Base-by-base conservation (phyloP, 2,329 filamentous ascomycete genomes). In the Beauveria sp. region DNA sequence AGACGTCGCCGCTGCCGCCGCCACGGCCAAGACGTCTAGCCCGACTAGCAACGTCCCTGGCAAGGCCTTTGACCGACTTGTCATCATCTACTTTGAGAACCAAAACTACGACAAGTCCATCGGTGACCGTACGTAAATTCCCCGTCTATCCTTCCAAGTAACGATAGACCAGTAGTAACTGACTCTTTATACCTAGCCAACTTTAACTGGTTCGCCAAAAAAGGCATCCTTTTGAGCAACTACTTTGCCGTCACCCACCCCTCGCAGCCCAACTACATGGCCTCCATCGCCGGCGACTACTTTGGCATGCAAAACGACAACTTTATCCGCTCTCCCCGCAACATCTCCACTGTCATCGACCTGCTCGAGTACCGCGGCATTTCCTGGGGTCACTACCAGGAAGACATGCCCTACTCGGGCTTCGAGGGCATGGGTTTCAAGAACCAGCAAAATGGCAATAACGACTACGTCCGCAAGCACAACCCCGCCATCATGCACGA, bases 391-490 rank as follows among this genome's bases (percentile, higher is more conserved):
- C 78, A 86, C 65, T 94, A 93, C 75, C 84, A 92, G 72, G 90
- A 94, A 70, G 86, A 90, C 68, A 80, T 88, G 79, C 90, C 90
- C 2, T 91, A 85, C 73, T 79, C 84, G 2, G 90, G 90, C 14
- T 93, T 84, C 73, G 81, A 90, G 71, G 89, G 89, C 26, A 72
- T 73, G 41, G 76, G 75, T 0, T 90, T 78, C 70, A 78, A 84
- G 61, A 91, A 91, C 73, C 84, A 84, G 65, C 64, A 83, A 66
- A 89, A 81, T 3, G 81, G 83, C 34, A 80, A 81, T 54, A 89
- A 92, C 68, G 84, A 88, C 75, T 94, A 94, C 70, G 89, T 93
- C 8, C 86, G 91, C 69, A 93, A 94, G 76, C 90, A 94, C 76
- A 91, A 92, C 73, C 77, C 83, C 53, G 74, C 80, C 18, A 76